These are phyloP conservation scores for Populus hybrid DNA, from an alignment of 441 rosid species.

Conservation along the genomic window DNA sequence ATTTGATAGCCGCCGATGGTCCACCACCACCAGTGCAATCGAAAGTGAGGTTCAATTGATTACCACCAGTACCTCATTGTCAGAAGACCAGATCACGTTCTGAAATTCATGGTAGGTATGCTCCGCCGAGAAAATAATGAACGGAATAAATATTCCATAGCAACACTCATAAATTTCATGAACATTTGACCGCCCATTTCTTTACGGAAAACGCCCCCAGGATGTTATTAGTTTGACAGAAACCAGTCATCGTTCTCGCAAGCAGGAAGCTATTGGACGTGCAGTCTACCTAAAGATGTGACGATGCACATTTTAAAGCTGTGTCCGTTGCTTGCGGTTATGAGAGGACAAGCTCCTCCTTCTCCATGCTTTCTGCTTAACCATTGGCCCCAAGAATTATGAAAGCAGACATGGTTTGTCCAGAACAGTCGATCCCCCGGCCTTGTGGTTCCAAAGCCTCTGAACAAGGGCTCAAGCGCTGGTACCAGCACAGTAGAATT, in stretches of 20 bases:
- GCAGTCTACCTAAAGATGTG: background rate
- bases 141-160: background rate
- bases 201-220: background rate
- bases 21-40: background rate
- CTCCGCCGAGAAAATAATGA: background rate
- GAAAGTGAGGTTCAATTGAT: no score
- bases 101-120: background rate
- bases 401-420: no score
- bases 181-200: constrained; percentile 4
- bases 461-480: no score
- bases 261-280: no score
- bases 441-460: no score
- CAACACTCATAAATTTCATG: background rate
- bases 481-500: no score
- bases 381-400: no score
- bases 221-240: background rate
- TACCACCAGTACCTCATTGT: background rate
- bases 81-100: background rate
- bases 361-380: no score
- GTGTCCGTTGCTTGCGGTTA: background rate
- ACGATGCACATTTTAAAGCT: background rate
- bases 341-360: no score
- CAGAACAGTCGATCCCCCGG: no score
- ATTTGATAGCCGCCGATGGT: background rate
- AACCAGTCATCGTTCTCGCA: background rate